Percentiles rank a stretch among this genome's conserved stretches.
Evolutionary conservation across 2,329 filamentous ascomycete species (phyloP).

Genomic region (Falciphora oryzae): DNA sequence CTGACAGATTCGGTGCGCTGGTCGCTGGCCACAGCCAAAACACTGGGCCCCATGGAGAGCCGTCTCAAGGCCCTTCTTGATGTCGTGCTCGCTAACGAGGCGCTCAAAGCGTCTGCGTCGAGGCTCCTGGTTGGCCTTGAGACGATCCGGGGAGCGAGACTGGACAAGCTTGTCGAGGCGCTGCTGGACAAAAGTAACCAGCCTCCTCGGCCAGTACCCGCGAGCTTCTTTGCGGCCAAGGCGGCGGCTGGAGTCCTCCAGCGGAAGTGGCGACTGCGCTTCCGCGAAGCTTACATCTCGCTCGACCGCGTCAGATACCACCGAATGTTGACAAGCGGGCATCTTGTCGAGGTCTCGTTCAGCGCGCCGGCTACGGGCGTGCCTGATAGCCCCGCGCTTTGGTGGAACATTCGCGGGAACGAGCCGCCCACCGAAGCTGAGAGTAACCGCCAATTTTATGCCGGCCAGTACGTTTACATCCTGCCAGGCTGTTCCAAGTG

Average conservation of each 20-base stretch:
- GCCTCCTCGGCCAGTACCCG: conserved; percentile 19
- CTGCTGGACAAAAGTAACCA: conserved; percentile 27
- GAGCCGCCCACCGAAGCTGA: conserved; percentile 34
- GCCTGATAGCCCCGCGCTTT: conserved; percentile 7
- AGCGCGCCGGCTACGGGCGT: conserved; percentile 22
- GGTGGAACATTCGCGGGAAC: conserved; percentile 27
- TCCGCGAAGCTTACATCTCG: conserved; percentile 37
- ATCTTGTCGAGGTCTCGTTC: conserved; percentile 36
- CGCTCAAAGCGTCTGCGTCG: conserved; percentile 16
- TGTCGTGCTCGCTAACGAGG: conserved; percentile 33
- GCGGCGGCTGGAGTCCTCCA: conserved; percentile 33
- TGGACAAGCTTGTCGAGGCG: conserved; percentile 41
- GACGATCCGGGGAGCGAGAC: conserved; percentile 30
- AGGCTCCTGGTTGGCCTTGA: conserved; percentile 28
- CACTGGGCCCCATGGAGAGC: conserved; percentile 27
- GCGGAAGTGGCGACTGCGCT: conserved; percentile 37
- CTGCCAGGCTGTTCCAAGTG: neutral
- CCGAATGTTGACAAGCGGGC: conserved; percentile 29
- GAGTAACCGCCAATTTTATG: conserved; percentile 35
- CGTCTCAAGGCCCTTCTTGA: conserved; percentile 34
- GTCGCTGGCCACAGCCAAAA: conserved; percentile 26
- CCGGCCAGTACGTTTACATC: conserved; percentile 40
- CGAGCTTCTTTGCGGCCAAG: conserved; percentile 28
- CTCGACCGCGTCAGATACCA: conserved; percentile 38
- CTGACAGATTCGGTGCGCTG: conserved; percentile 37